Percentiles rank a stretch among this genome's conserved stretches.
phyloP scores from a whole-genome alignment of 805 yeast genomes.

The Torulaspora delbrueckii region DNA sequence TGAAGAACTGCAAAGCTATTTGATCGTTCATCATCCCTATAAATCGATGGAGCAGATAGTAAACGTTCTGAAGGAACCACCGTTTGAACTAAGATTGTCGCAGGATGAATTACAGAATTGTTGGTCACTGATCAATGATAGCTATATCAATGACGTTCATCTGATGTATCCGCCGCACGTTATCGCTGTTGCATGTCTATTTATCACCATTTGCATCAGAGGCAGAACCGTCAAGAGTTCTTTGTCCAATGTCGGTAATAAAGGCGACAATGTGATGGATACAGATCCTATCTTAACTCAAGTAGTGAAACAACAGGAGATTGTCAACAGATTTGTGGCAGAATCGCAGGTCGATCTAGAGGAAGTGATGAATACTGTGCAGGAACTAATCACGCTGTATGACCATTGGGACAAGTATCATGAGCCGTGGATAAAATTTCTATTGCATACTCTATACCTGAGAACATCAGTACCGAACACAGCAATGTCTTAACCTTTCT shows the following conservation, averaged over 20 bases:
- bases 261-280: slow-evolving; percentile 3
- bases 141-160: slow-evolving; percentile 82
- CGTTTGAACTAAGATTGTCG: slow-evolving; percentile 35
- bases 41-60: slow-evolving; percentile 53
- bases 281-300: slow-evolving; percentile 5
- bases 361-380: slow-evolving; percentile 75
- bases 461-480: slow-evolving; percentile 8
- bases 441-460: slow-evolving; percentile 32
- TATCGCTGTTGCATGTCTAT: slow-evolving; percentile 76
- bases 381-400: slow-evolving; percentile 75
- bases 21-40: slow-evolving; percentile 75
- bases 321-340: slow-evolving; percentile 50
- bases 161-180: slow-evolving; percentile 85
- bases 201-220: slow-evolving; percentile 52
- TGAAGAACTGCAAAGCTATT: slow-evolving; percentile 73
- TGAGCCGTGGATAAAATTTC: slow-evolving; percentile 50
- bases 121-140: slow-evolving; percentile 88
- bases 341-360: slow-evolving; percentile 70
- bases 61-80: slow-evolving; percentile 37
- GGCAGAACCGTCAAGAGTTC: slow-evolving; percentile 43
- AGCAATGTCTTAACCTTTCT: neutral
- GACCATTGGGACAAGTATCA: slow-evolving; percentile 85
- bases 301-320: slow-evolving; percentile 16
- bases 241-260: slow-evolving; percentile 11
- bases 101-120: slow-evolving; percentile 74